phyloP scores from a whole-genome alignment of 805 yeast genomes.

The Hanseniaspora valbyensis region DNA sequence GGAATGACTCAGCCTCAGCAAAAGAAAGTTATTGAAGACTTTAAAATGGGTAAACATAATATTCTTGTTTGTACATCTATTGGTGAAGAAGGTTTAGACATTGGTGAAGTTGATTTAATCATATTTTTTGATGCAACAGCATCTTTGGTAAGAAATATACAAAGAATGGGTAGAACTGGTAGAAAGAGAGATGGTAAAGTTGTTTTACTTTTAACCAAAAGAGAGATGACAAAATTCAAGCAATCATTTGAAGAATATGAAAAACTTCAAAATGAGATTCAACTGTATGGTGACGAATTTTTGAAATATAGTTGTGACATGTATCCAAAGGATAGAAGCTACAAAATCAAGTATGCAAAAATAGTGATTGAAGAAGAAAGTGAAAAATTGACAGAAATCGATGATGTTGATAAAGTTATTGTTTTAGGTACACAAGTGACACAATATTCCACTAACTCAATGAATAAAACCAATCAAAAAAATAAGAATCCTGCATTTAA shows the following conservation, averaged over 20 bases:
- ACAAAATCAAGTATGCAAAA: slow-evolving; percentile 21
- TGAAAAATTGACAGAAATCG: slow-evolving; percentile 39
- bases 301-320: slow-evolving; percentile 49
- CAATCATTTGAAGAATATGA: slow-evolving; percentile 77
- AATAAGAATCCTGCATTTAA: slow-evolving; percentile 18
- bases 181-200: slow-evolving; percentile 85
- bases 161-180: slow-evolving; percentile 97
- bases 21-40: slow-evolving; percentile 61
- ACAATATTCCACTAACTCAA: background rate
- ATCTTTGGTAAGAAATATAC: slow-evolving; percentile 86
- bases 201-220: slow-evolving; percentile 58
- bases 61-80: slow-evolving; percentile 89
- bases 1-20: slow-evolving; percentile 92
- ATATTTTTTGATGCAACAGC: slow-evolving; percentile 87
- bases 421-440: slow-evolving; percentile 53
- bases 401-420: slow-evolving; percentile 58
- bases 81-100: slow-evolving; percentile 97
- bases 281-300: slow-evolving; percentile 32
- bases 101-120: slow-evolving; percentile 93
- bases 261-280: slow-evolving; percentile 60
- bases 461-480: slow-evolving; percentile 17
- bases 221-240: slow-evolving; percentile 69
- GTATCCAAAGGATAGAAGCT: slow-evolving; percentile 37
- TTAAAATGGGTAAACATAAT: slow-evolving; percentile 63
- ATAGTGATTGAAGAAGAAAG: slow-evolving; percentile 68